Conservation (phyloP, 108 stramenopile species). For the Chaetoceros muelleri region DNA sequence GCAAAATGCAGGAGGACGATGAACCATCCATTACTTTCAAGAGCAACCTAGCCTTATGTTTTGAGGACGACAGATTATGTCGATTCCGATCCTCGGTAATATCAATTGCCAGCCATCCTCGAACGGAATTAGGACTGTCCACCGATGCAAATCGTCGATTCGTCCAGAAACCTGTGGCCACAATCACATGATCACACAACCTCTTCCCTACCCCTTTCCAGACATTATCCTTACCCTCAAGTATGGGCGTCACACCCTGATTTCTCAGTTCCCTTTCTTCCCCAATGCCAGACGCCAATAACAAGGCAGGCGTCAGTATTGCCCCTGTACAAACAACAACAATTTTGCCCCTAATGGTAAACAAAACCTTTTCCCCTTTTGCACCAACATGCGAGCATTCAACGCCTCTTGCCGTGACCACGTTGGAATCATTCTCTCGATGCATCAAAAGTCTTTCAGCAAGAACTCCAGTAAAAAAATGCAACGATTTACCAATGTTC, state of each 20-base stretch:
- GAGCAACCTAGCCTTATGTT: background rate
- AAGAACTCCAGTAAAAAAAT: background rate
- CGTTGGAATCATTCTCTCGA: too few relatives aligned
- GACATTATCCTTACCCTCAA: slow-evolving; percentile 12
- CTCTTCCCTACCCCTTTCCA: background rate
- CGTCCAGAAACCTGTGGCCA: background rate
- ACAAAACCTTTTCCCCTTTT: background rate
- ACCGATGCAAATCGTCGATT: slow-evolving; percentile 1
- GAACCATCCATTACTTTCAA: background rate
- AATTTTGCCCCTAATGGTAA: background rate
- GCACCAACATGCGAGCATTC: slow-evolving; percentile 16
- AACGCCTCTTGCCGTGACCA: slow-evolving; percentile 1
- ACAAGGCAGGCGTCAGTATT: slow-evolving; percentile 50
- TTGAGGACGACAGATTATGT: too few relatives aligned
- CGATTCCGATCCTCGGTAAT: background rate
- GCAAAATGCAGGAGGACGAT: background rate
- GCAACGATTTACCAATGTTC: slow-evolving; percentile 7
- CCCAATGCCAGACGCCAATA: slow-evolving; percentile 53
- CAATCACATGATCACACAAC: background rate
- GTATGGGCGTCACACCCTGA: slow-evolving; percentile 27
- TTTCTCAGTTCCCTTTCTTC: slow-evolving; percentile 18
- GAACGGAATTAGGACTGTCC: slow-evolving; percentile 21
- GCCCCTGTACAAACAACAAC: slow-evolving; percentile 61
- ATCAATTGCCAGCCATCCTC: slow-evolving; percentile 5
- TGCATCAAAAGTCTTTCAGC: too few relatives aligned